Conservation (phyloP, 768 basidiomycete genomes). For the Kwoniella dejecticola region DNA sequence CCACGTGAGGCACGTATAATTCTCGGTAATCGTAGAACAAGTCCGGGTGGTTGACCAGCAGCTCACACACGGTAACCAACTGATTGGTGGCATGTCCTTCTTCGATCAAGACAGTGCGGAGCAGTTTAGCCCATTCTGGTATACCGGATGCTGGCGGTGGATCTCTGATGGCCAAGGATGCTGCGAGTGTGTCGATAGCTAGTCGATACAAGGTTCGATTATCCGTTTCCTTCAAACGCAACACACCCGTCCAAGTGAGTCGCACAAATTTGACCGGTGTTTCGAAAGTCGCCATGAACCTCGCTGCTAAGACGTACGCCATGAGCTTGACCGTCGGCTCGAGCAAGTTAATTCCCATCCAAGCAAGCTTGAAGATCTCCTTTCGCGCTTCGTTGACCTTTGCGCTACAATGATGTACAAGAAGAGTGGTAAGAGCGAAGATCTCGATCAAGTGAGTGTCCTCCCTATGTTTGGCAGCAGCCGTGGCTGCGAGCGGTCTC, state of each 20-base stretch:
- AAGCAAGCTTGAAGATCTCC: conserved; percentile 89
- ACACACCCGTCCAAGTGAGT: conserved; percentile 83
- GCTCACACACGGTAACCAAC: conserved; percentile 78
- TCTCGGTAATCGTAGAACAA: conserved; percentile 91
- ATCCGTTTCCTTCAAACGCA: conserved; percentile 80
- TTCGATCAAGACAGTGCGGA: conserved; percentile 80
- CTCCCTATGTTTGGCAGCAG: conserved; percentile 58
- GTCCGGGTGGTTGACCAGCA: conserved; percentile 85
- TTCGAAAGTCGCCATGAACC: conserved; percentile 86
- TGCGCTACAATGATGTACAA: conserved; percentile 81
- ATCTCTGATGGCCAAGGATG: conserved; percentile 70
- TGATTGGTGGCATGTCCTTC: conserved; percentile 72
- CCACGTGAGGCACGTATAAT: conserved; percentile 89
- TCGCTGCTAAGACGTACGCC: conserved; percentile 83
- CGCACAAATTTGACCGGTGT: conserved; percentile 88
- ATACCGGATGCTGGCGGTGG: conserved; percentile 56
- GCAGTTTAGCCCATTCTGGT: conserved; percentile 79
- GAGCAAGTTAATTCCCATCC: conserved; percentile 79
- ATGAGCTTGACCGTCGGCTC: conserved; percentile 92
- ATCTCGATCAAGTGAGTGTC: conserved; percentile 90
- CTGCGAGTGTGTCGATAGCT: conserved; percentile 82
- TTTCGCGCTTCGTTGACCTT: conserved; percentile 80
- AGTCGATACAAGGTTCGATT: conserved; percentile 74
- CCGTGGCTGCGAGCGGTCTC: conserved; percentile 65
- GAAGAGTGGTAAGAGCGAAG: conserved; percentile 79